Evolutionary conservation across 2,329 filamentous ascomycete species (phyloP).

Genomic region (Colletotrichum chrysophilum): DNA sequence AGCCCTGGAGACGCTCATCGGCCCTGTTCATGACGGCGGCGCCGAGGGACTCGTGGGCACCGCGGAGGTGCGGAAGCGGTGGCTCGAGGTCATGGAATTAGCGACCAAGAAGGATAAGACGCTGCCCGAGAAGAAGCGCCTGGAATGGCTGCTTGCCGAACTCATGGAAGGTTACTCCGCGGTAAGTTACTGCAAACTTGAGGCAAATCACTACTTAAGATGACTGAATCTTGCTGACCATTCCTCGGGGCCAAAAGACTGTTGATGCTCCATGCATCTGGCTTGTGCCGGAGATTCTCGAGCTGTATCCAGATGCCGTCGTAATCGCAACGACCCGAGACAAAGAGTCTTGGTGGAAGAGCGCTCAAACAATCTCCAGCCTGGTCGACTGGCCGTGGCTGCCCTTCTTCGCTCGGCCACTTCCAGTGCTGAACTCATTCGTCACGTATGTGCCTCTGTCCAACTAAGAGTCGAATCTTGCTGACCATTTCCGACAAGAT

Average conservation of each 20-base stretch:
- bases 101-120: background rate
- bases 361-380: conserved; percentile 12
- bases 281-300: conserved; percentile 11
- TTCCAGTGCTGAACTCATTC: conserved; percentile 14
- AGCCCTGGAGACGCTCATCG: conserved; percentile 27
- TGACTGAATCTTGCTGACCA: background rate
- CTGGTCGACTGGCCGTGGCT: conserved; percentile 19
- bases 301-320: conserved; percentile 25
- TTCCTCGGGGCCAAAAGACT: background rate
- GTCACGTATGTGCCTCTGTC: background rate
- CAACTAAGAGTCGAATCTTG: background rate
- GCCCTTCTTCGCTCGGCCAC: conserved; percentile 18
- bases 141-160: background rate
- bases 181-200: background rate
- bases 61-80: conserved; percentile 20
- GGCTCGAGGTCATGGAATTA: conserved; percentile 5
- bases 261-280: background rate
- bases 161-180: background rate
- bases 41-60: conserved; percentile 23
- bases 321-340: conserved; percentile 26
- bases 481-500: background rate
- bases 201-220: background rate
- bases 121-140: background rate
- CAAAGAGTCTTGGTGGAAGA: conserved; percentile 24
- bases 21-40: conserved; percentile 27